Conservation (phyloP, 2,329 filamentous ascomycete genomes). For the Corinectria fuckeliana region DNA sequence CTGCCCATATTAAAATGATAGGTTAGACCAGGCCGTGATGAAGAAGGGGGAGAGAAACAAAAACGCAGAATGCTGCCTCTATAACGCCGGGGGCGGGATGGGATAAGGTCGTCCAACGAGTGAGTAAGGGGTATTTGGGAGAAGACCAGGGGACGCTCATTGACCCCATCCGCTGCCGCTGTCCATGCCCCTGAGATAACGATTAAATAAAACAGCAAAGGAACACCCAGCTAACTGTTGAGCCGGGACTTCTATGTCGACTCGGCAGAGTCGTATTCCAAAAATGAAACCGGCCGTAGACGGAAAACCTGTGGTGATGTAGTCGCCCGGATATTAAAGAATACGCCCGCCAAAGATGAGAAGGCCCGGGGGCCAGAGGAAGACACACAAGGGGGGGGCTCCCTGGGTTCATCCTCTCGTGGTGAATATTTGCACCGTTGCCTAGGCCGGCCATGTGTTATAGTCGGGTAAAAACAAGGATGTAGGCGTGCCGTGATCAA, state of each 20-base stretch:
- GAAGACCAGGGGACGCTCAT: conserved; percentile 8
- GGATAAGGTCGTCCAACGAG: conserved; percentile 11
- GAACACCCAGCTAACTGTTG: neutral
- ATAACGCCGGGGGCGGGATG: conserved; percentile 11
- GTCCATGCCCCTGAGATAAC: conserved; percentile 4
- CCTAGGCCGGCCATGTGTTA: conserved; percentile 1
- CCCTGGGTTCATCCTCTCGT: conserved; percentile 7
- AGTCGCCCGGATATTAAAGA: neutral
- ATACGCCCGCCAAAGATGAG: conserved; percentile 3
- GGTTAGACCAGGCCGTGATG: conserved; percentile 1
- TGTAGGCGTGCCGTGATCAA: conserved; percentile 2
- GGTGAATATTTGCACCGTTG: conserved; percentile 5
- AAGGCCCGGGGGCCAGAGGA: neutral
- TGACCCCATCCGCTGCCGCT: conserved; percentile 4
- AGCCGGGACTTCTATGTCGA: conserved; percentile 1
- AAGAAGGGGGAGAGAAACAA: neutral
- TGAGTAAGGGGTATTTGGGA: conserved; percentile 17
- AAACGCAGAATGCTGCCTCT: conserved; percentile 16
- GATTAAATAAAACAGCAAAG: conserved; percentile 4
- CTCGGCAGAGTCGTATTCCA: conserved; percentile 11
- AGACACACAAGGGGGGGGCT: neutral
- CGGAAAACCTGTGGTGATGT: neutral
- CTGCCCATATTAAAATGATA: conserved; percentile 1
- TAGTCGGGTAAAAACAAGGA: conserved; percentile 10
- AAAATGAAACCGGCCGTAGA: conserved; percentile 12